Evolutionary conservation across 768 basidiomycete genomes (phyloP).

Genomic region (Vararia minispora): DNA sequence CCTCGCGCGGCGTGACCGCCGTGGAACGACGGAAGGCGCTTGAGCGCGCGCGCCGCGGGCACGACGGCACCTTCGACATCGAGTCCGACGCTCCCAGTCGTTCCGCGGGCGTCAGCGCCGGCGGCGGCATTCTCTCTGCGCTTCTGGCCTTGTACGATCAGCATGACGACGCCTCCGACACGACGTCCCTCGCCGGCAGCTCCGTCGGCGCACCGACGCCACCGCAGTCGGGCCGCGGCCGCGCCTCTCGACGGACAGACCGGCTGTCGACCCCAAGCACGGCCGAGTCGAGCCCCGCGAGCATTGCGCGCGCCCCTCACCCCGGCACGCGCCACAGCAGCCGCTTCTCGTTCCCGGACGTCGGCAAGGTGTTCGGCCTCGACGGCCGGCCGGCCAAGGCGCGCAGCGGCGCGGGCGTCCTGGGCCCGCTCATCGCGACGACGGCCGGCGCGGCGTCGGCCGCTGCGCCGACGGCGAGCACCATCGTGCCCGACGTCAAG

Average conservation of each 20-base stretch:
- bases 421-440: constrained; percentile 60
- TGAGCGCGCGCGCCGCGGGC: too few species aligned
- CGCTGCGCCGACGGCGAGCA: constrained; percentile 37
- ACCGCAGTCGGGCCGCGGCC: constrained; percentile 13
- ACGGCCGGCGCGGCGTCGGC: constrained; percentile 52
- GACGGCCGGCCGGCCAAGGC: constrained; percentile 22
- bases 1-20: too few species aligned
- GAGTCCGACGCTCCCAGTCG: constrained; percentile 5
- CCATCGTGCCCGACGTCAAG: constrained; percentile 44
- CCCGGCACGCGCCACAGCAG: background rate
- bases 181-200: constrained; percentile 15
- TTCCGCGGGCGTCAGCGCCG: constrained; percentile 13
- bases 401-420: constrained; percentile 43
- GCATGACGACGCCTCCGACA: constrained; percentile 15
- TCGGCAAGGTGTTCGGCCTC: constrained; percentile 6
- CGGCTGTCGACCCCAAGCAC: background rate
- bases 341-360: too few species aligned
- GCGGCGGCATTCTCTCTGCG: constrained; percentile 52
- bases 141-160: constrained; percentile 55
- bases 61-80: constrained; percentile 5
- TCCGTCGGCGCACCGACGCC: constrained; percentile 13
- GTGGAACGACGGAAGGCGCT: too few species aligned
- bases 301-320: background rate
- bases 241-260: constrained; percentile 11
- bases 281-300: background rate